Base-by-base conservation (phyloP, 257 asterid species). In the Leptodermis oblonga region DNA sequence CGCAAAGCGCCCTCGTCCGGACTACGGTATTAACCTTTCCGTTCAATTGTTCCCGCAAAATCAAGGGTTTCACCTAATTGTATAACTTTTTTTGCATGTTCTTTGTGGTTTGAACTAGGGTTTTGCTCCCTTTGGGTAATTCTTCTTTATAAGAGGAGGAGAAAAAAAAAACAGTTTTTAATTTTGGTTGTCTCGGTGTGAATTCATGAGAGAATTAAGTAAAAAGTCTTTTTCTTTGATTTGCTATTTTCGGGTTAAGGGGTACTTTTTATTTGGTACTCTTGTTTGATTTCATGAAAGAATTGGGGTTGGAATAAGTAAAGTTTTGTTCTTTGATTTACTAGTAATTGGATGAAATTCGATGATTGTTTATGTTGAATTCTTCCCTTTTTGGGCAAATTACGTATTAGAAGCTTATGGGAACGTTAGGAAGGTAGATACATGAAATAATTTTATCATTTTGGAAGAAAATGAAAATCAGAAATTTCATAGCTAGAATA, bases 1-100 rank as follows among this genome's bases (percentile, higher is more conserved):
- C n/a, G 79, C 80, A 13, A 92, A 92, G 77, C 89, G 97, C 23
- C 90, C 95, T 52, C 94, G 96, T 68, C 6, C 90, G 0, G 90
- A 92, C n/a, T 76, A 45, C 55, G 96, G 96, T 87, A 75, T 49
- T 54, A 10, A 46, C 42, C 69, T 37, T 18, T 33, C 34, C 14
- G 26, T 56, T 43, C 31, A 48, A 63, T 7, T 39, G 8, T 22
- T n/a, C n/a, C 2, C 17, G 20, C 13, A 43, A 30, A 65, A 51
- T 37, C 46, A 62, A 18, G 56, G 46, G 23, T 17, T 25, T 72
- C 48, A 2, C 10, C 17, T 6, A 18, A 23, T 11, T 37, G 42
- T 49, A 7, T 18, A n/a, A 3, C 34, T 59, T 18, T 36, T 43
- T 46, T 11, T 15, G 20, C 5, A 10, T 45, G 0, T 18, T 37